Base-by-base conservation (phyloP, 1,284 basidiomycete genomes). In the Rhodotorula sp. region DNA sequence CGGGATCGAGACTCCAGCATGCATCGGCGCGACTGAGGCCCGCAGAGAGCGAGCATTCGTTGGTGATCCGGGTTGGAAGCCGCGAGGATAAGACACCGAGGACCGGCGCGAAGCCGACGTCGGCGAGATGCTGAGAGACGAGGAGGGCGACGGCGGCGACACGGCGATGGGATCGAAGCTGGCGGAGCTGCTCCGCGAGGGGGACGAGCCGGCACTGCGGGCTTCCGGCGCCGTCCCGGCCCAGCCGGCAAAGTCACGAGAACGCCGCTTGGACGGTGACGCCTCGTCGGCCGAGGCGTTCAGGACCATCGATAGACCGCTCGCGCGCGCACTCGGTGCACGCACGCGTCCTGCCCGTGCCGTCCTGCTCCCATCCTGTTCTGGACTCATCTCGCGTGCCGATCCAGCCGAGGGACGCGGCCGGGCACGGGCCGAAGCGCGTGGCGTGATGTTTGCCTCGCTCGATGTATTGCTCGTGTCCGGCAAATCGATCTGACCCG, bases 81-180 rank as follows among this genome's bases (percentile, higher is more conserved):
- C 71, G 62, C 1, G 73, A 64, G 8, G 73, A 56, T 2, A 71
- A 69, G 8, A 68, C 67, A 71, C 17, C 8, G 74, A 75, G 20
- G 74, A 64, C 7, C 74, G 71, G 45, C 74, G 71, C 6, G 71
- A 73, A 29, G 71, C 57, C 46, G 71, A 69, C 61, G 77, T 64
- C 49, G 72, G 65, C 44, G 76, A 53, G 54, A 63, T 63, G 75
- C 58, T 69, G 68, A 61, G 67, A n/a, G 70, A 69, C 26, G 68
- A 61, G 6, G 69, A 56, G 6, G 69, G 56, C 57, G 72, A 75
- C 6, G 57, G 72, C 62, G 71, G 66, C 30, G 69, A 66, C 15
- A 37, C 62, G 78, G 65, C 80, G 44, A 56, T 60, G 77, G 29
- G 77, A 80, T 71, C 78, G 78, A 14, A 78, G 79, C 68, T 80